Base-by-base conservation (phyloP, 2,329 filamentous ascomycete species). In the Leptographium radiaticola region DNA sequence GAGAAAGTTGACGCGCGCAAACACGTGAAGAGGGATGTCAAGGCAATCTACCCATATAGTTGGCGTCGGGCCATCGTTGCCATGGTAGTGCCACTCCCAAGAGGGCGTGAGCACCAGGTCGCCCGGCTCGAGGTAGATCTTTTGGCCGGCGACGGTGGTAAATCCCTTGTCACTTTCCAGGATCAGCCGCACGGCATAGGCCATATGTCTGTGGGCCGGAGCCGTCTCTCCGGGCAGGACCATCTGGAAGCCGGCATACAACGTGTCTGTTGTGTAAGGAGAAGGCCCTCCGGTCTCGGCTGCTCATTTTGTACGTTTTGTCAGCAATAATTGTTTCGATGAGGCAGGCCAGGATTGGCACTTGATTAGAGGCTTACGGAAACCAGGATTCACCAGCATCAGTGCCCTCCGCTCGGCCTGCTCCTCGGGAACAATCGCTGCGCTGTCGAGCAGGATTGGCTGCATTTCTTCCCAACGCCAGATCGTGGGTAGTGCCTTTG, bases 31-130 rank as follows among this genome's bases (percentile, higher is more conserved):
- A 0, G 77, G 77, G 2, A 81, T 61, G 62, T 81, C 75, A 1
- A 81, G 62, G 5, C 71, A 75, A 59, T 81, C 78, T 1, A 81
- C 66, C 78, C 78, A 81, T 33, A 81, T 73, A 62, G 80, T 74
- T 0, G 76, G 75, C 1, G 68, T 68, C 1, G 68, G 66, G 10
- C 76, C 73, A 54, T 81, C 76, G 49, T 80, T 80, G 4, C 78
- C 78, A 54, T 81, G 77, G 56, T 81, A 77, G 57, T 80, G 77
- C 55, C 75, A 81, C 60, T 79, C 74, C 77, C 77, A 81, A 0
- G 70, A 73, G 0, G 77, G 78, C 0, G 78, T 81, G 1, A 80
- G 63, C 15, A 81, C 75, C 1, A 81, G 74, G 57, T 81, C 77
- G 10, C 77, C 76, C 2, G 71, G 67, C 20, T 68, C 60, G 62